These are phyloP conservation scores for Trichosporon ovoides DNA, from an alignment of 1,284 basidiomycete genomes.

Conservation along the genomic window DNA sequence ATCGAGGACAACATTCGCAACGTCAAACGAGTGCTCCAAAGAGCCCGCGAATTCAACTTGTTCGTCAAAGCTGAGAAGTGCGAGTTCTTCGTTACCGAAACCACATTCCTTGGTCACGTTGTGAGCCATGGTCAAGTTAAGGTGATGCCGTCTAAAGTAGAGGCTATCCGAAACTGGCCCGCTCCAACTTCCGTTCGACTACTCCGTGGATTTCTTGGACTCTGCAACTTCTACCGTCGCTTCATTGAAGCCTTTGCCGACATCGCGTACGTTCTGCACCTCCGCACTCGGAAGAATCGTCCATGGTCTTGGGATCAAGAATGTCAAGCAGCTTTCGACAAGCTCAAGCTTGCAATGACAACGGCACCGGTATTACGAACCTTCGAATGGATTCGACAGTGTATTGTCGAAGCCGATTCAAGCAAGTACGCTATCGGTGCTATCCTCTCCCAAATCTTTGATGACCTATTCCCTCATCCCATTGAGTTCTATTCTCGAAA, in stretches of 20 bases:
- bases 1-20: conserved; percentile 30
- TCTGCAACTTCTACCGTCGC: conserved; percentile 49
- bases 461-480: conserved; percentile 38
- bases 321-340: conserved; percentile 44
- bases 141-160: conserved; percentile 51
- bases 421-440: conserved; percentile 36
- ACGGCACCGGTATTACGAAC: conserved; percentile 45
- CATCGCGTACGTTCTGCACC: conserved; percentile 36
- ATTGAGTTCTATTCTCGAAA: conserved; percentile 45
- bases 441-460: conserved; percentile 34
- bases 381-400: conserved; percentile 39
- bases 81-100: conserved; percentile 29
- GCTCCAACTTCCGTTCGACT: conserved; percentile 39
- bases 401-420: conserved; percentile 41
- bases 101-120: conserved; percentile 51
- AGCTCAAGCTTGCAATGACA: conserved; percentile 45
- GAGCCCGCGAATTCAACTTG: conserved; percentile 40
- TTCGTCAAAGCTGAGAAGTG: conserved; percentile 50
- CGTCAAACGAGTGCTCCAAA: conserved; percentile 41
- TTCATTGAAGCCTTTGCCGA: conserved; percentile 49
- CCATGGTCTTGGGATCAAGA: conserved; percentile 39
- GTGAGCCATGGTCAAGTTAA: conserved; percentile 39
- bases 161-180: conserved; percentile 49
- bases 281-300: conserved; percentile 21
- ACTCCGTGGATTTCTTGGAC: conserved; percentile 48